Conservation (phyloP, 371 early-diverging fungal species). For the Mortierella sp. region DNA sequence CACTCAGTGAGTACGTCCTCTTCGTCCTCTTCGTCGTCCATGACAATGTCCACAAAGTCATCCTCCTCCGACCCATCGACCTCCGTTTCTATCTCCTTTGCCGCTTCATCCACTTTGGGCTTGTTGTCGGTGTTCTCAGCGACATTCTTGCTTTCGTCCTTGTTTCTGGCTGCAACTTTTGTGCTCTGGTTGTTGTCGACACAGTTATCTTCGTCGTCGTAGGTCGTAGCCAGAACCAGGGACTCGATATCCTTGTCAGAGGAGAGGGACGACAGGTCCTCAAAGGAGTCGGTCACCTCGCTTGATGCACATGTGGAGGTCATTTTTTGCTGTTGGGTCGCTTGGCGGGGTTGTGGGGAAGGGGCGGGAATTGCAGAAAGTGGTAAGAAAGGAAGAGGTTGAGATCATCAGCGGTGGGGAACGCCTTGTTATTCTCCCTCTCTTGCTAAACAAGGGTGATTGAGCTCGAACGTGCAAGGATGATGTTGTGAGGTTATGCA, state of each 20-base stretch:
- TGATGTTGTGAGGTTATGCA: background rate
- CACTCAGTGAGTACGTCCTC: background rate
- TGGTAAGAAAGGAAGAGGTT: background rate
- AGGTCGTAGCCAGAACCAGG: background rate
- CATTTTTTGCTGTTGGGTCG: background rate
- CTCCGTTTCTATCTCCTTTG: background rate
- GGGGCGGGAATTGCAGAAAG: background rate
- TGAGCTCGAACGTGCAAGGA: background rate
- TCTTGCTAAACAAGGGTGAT: background rate
- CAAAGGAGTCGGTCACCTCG: background rate
- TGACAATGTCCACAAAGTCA: background rate
- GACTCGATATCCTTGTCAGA: background rate
- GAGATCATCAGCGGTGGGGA: background rate
- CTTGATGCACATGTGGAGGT: background rate
- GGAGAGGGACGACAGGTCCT: slow-evolving; percentile 4
- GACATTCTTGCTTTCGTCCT: too few species aligned
- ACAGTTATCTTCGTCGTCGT: background rate
- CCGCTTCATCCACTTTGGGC: background rate
- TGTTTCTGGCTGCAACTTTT: background rate
- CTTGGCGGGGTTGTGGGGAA: background rate
- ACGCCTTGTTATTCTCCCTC: background rate
- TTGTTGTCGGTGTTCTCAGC: too few species aligned
- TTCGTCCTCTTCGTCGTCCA: background rate
- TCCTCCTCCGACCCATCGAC: background rate
- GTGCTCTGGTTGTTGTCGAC: background rate